Conservation (phyloP, 306 rosid genomes). For the Boehmeria nivea region DNA sequence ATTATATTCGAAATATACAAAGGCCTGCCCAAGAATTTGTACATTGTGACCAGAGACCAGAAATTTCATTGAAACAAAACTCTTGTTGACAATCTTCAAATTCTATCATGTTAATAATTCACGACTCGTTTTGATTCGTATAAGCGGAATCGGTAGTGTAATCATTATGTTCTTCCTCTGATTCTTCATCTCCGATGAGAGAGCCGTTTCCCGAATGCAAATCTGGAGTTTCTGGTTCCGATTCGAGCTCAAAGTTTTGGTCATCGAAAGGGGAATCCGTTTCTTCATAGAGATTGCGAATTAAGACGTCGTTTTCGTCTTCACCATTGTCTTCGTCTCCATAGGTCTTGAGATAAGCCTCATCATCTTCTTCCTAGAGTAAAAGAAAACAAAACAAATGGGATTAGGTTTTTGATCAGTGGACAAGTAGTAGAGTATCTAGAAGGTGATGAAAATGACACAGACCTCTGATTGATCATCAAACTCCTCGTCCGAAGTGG, state of each 20-base stretch:
- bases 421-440: neutral
- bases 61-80: no score
- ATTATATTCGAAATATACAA: no score
- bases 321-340: constrained; percentile 29
- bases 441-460: constrained; percentile 3
- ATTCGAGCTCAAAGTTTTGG: constrained; percentile 27
- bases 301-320: constrained; percentile 25
- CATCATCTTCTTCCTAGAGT: constrained; percentile 45
- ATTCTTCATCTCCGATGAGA: no score
- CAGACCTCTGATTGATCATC: constrained; percentile 67
- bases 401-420: neutral
- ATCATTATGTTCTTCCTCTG: no score
- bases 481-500: constrained; percentile 25
- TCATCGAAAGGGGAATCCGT: constrained; percentile 20
- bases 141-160: no score
- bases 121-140: no score
- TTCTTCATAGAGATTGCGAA: constrained; percentile 28
- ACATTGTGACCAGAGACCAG: no score
- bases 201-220: no score
- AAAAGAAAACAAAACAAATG: constrained; percentile 1
- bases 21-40: no score
- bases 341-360: constrained; percentile 44
- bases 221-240: constrained; percentile 16
- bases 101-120: no score
- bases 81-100: no score